Evolutionary conservation across 805 yeast genomes (phyloP), one percentile per base, ranked within the genome.

Genomic region (Cyberlindnera xishuangbannaensis): DNA sequence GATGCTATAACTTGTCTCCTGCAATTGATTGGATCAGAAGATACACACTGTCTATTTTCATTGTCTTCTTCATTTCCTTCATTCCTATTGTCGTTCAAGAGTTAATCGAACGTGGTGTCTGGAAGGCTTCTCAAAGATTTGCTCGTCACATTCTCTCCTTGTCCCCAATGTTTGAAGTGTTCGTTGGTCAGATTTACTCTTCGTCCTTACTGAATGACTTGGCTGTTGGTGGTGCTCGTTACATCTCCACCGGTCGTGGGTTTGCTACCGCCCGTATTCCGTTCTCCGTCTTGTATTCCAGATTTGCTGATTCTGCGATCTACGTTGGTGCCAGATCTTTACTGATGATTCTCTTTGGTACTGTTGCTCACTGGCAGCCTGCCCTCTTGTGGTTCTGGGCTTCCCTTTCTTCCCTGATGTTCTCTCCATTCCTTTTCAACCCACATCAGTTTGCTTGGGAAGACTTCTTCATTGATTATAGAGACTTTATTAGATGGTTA

Each of bases 311-410:
- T 40, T 78, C 86, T 18, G 82, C 90, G 24, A 82, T 83, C 58
- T 83, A 83, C 59, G 73, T 80, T 78, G 94, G 94, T 63, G 80
- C 85, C 15, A 76, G 88, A 68, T 73, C 77, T 31, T 66, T 80
- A 73, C 56, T 83, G 56, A 75, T 82, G 70, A 68, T 82, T 44
- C 58, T 80, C 41, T 80, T 80, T 42, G 86, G 83, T 53, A 73
- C 87, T 14, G 76, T 77, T 48, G 71, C 87, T 18, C 78, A 76
- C 53, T 83, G 97, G 97, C 94, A 85, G 64, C 82, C 95, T 16
- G 84, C 97, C 27, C 69, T 92, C 50, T 62, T 90, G 44, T 92
- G 97, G 96, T 92, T 92, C 76, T 92, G 97, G 97, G 81, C 92
- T 39, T 82, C 95, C 14, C 67, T 87, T 49, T 70, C 87, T 30